Evolutionary conservation across 108 stramenopile species (phyloP).

Genomic region (Pinguiococcus pyrenoidosus): DNA sequence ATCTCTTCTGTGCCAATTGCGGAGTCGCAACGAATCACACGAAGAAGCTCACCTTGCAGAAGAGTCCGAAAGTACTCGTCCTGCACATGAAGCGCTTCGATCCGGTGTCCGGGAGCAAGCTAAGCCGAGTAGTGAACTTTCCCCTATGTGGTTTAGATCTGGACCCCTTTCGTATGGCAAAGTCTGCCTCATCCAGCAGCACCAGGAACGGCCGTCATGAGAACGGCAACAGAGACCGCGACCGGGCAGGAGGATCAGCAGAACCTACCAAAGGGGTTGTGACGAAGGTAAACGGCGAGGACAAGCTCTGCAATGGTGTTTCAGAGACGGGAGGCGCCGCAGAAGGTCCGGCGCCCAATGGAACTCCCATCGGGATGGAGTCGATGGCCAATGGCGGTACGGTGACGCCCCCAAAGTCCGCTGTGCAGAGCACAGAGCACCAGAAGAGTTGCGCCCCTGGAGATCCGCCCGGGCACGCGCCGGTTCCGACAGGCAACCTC

Average conservation of each 20-base stretch:
- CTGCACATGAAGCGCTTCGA: conserved; percentile 28
- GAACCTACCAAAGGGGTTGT: background rate
- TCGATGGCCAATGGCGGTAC: too few species aligned
- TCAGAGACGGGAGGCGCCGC: background rate
- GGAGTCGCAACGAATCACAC: too few species aligned
- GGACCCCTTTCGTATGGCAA: conserved; percentile 10
- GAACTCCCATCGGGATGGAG: too few species aligned
- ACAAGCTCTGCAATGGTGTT: too few species aligned
- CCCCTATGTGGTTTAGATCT: conserved; percentile 18
- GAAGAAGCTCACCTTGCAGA: conserved; percentile 27
- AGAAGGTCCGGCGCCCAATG: background rate
- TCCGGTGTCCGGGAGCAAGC: conserved; percentile 12
- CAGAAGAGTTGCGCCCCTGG: too few species aligned
- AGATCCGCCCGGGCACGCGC: too few species aligned
- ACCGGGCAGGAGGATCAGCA: background rate
- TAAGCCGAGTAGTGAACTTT: conserved; percentile 18
- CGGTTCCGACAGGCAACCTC: too few species aligned
- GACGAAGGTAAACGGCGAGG: background rate
- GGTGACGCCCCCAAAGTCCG: too few species aligned
- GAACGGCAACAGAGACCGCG: background rate
- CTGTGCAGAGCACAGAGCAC: too few species aligned
- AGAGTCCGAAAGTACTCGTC: conserved; percentile 16
- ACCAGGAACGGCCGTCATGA: background rate
- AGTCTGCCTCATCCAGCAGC: background rate
- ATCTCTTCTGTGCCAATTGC: too few species aligned